These are phyloP conservation scores for Trametes coccinea DNA, from an alignment of 768 basidiomycete species.

Conservation along the genomic window DNA sequence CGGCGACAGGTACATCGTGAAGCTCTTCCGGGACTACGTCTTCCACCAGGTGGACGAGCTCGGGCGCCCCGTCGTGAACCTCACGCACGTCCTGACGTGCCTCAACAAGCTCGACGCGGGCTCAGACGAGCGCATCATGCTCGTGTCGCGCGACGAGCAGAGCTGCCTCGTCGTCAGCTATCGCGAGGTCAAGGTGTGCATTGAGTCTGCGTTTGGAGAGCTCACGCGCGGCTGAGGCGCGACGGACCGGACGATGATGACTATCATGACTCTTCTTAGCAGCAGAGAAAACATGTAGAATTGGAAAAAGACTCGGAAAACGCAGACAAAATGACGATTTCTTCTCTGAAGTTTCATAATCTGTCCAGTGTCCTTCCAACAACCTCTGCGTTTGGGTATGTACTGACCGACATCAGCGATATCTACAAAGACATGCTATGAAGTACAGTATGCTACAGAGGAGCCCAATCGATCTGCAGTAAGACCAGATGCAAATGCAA, in stretches of 20 bases:
- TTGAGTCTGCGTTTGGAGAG: conserved; percentile 69
- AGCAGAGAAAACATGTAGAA: conserved; percentile 61
- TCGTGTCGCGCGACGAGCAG: conserved; percentile 93
- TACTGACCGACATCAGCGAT: not conserved
- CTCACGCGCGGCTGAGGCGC: conserved; percentile 35
- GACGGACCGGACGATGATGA: not conserved
- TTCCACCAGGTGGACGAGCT: conserved; percentile 96
- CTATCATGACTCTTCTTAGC: not conserved
- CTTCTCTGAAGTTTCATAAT: not conserved
- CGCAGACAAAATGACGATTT: conserved; percentile 38
- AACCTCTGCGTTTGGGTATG: not conserved
- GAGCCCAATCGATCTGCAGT: too few species aligned
- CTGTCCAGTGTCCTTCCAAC: not conserved
- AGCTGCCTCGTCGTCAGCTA: conserved; percentile 93
- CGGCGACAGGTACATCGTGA: conserved; percentile 96
- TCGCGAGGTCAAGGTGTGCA: conserved; percentile 84
- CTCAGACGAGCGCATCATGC: conserved; percentile 91
- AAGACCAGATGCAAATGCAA: too few species aligned
- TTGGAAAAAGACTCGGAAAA: conserved; percentile 64
- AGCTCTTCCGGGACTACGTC: conserved; percentile 96
- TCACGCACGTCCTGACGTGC: conserved; percentile 88
- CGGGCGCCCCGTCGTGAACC: conserved; percentile 85
- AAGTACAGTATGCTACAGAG: too few species aligned
- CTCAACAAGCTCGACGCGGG: conserved; percentile 98
- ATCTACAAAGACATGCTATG: too few species aligned